Base-by-base conservation (phyloP, 805 yeast genomes). In the Wickerhamiella kurtzmanii region DNA sequence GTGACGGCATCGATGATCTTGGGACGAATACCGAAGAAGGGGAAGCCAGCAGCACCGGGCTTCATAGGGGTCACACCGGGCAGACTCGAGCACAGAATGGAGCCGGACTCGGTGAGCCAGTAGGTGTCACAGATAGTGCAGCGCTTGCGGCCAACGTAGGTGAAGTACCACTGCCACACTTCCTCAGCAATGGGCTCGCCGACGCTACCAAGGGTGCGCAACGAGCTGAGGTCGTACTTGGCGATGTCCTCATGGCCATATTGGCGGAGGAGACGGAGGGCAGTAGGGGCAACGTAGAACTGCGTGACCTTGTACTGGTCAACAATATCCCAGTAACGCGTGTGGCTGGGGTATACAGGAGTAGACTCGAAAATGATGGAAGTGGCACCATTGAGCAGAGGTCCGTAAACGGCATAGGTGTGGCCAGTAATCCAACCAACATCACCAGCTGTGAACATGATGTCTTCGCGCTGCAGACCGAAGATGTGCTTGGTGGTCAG, bases 371-470 rank as follows among this genome's bases (percentile, higher is more conserved):
- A 92, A 48, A 89, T 84, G 46, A 92, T 82, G 8, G 96, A 79
- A 43, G 97, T 80, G 46, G 88, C 84, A 66, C 97, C 98, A 32
- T 79, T 64, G 25, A 79, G 68, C 56, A 92, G 75, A 38, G 98
- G 98, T 50, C 97, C 97, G 61, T 92, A 92, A 42, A 89, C 76
- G 40, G 86, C 95, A 63, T 89, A 92, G 8, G 96, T 83, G 67
- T 92, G 98, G 56, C 97, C 97, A 16, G 98, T 92, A 64, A 92
- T 92, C 97, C 98, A 92, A 63, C 98, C 97, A 48, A 92, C 86
- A 64, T 92, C 97, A 62, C 97, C 97, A 37, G 97, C 97, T 38
- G 97, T 89, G 72, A 92, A 89, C 51, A 89, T 67, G 40, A 82
- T 73, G 65, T 92, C 97, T 52, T 81, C 82, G 50, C 79, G 79